A percentile compares a stretch with the other conserved stretches of the same genome.
phyloP scores from a whole-genome alignment of 345 rosid species.

The Noccaea bulbosa region DNA sequence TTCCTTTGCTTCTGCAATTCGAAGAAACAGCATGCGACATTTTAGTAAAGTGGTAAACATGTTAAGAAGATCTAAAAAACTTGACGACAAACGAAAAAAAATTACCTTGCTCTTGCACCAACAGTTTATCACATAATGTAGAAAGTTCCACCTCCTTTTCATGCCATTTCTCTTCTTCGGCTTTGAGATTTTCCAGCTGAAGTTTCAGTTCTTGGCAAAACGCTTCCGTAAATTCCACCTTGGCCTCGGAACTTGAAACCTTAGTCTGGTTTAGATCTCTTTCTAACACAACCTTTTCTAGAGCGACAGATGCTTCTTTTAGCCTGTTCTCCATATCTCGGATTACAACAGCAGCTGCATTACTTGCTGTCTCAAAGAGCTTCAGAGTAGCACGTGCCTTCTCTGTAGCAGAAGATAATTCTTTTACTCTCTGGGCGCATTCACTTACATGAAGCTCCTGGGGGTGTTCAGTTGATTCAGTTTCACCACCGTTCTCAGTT shows the following conservation, averaged over 20 bases:
- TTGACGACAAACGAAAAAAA: conserved; percentile 16
- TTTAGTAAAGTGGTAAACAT: conserved; percentile 22
- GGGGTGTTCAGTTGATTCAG: conserved; percentile 42
- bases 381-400: conserved; percentile 50
- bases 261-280: conserved; percentile 51
- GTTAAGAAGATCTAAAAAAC: conserved; percentile 25
- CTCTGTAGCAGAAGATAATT: conserved; percentile 50
- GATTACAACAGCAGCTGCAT: conserved; percentile 55
- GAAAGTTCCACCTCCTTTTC: conserved; percentile 65
- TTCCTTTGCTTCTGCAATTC: conserved; percentile 59
- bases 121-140: conserved; percentile 41
- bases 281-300: conserved; percentile 54
- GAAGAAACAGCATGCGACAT: conserved; percentile 10
- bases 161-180: conserved; percentile 61
- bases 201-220: conserved; percentile 56
- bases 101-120: conserved; percentile 62
- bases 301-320: conserved; percentile 46
- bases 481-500: conserved; percentile 44
- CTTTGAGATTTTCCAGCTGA: conserved; percentile 52
- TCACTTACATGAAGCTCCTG: conserved; percentile 45
- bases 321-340: conserved; percentile 65
- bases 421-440: conserved; percentile 48
- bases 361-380: conserved; percentile 58
- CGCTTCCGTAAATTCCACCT: conserved; percentile 53
- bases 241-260: conserved; percentile 63